These are phyloP conservation scores for Xylariaceae sp. DNA, from an alignment of 2,329 filamentous ascomycete species.

Conservation along the genomic window DNA sequence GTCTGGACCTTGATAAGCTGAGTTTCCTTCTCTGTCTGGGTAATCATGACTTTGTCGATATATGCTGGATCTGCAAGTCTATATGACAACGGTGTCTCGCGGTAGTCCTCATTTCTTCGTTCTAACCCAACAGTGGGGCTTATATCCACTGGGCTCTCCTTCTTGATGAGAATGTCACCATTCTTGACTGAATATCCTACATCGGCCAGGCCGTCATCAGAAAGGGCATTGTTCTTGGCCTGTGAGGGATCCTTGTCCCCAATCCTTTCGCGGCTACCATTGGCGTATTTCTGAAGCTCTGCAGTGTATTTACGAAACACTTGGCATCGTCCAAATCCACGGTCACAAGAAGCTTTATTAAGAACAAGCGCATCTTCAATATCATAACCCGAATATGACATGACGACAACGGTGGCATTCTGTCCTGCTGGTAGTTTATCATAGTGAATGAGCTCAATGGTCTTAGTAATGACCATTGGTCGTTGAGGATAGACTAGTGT, in stretches of 20 bases:
- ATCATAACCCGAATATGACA: slow-evolving; percentile 99
- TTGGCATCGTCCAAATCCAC: slow-evolving; percentile 94
- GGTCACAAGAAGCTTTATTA: slow-evolving; percentile 93
- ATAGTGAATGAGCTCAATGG: slow-evolving; percentile 94
- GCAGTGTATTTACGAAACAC: slow-evolving; percentile 95
- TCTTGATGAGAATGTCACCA: slow-evolving; percentile 89
- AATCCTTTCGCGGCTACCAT: slow-evolving; percentile 70
- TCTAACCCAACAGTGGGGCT: slow-evolving; percentile 72
- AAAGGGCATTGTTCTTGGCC: slow-evolving; percentile 71
- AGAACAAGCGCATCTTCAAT: slow-evolving; percentile 97
- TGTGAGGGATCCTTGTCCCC: slow-evolving; percentile 65
- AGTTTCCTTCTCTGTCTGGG: slow-evolving; percentile 82
- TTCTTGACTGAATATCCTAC: slow-evolving; percentile 79
- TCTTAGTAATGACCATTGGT: slow-evolving; percentile 95
- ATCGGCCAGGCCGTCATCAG: slow-evolving; percentile 84
- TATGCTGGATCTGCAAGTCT: slow-evolving; percentile 82
- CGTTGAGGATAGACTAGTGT: slow-evolving; percentile 97
- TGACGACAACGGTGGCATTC: slow-evolving; percentile 96
- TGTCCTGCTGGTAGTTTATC: slow-evolving; percentile 97
- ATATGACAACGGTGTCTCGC: slow-evolving; percentile 74
- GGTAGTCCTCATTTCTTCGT: slow-evolving; percentile 63
- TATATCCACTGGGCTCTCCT: slow-evolving; percentile 80
- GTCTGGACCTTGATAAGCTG: slow-evolving; percentile 93
- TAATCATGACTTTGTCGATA: slow-evolving; percentile 95
- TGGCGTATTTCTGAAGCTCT: slow-evolving; percentile 85